Base-by-base conservation (phyloP, 1,284 basidiomycete species). In the Ceratobasidium sp. region DNA sequence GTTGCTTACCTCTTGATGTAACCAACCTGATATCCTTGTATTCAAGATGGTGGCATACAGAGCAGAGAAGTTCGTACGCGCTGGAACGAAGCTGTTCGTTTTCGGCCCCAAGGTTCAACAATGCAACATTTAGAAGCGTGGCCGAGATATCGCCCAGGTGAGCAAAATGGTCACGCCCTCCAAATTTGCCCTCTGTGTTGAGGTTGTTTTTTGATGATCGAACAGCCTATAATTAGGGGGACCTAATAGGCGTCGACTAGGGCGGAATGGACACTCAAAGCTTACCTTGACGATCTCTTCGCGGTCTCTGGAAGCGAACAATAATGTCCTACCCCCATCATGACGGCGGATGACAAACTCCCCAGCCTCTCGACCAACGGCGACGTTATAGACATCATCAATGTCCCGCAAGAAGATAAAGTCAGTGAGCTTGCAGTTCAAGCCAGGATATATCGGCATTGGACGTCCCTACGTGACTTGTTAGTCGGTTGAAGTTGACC, bases 101-200 rank as follows among this genome's bases (percentile, higher is more conserved):
- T 37, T 87, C 86, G 2, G 88, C 85, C 73, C 90, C 89, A 54
- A 95, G 84, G 78, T 91, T 93, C 39, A 94, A 84, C 81, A 96
- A 86, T 11, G 92, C 92, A 46, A 95, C 87, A 77, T 95, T 94
- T 16, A 96, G 84, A 59, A 96, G 82, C 0, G 92, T 92, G 0
- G 93, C 92, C 9, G 92, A 91, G 19, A 94, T 89, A 79, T 95
- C 95, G 0, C 90, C 92, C 72, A 93, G 89, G 54, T 92, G 86
- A 14, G 92, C 88, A 76, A 90, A 89, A 16, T 92, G 86, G 76
- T 93, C 92, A 7, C 79, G 78, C 0, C 88, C 84, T 4, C 89
- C 84, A 0, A 87, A 84, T 9, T 87, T 81, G 43, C 86, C 86
- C 9, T 83, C 83, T 61, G 88, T 86, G 76, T 88, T 89, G 79